Conservation (phyloP, 192 early-diverging fungal genomes). For the Entomortierella beljakovae region DNA sequence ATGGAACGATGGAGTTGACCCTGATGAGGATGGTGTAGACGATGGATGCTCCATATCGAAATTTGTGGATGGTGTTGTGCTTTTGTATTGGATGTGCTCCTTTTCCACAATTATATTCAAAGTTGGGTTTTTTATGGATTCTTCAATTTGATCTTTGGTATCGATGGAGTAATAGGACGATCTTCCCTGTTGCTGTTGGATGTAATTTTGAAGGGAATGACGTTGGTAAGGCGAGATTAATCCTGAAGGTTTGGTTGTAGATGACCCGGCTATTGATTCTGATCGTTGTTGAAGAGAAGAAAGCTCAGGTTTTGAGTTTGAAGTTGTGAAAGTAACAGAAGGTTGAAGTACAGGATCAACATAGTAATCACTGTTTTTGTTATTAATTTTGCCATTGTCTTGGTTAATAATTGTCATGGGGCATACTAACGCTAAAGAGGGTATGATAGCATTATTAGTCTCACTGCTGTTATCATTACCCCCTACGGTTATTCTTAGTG, state of each 20-base stretch:
- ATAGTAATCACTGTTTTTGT: background rate
- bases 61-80: background rate
- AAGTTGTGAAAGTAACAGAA: background rate
- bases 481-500: background rate
- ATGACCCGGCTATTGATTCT: background rate
- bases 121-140: background rate
- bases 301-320: background rate
- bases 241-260: background rate
- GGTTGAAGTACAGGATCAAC: constrained; percentile 19
- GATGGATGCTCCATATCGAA: background rate
- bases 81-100: background rate
- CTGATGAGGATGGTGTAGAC: background rate
- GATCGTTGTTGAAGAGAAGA: background rate
- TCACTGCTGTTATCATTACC: background rate
- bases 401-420: background rate
- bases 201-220: constrained; percentile 15
- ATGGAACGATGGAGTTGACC: constrained; percentile 10
- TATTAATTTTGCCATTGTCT: background rate
- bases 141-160: background rate
- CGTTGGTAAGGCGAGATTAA: constrained; percentile 8
- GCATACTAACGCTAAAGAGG: background rate
- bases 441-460: constrained; percentile 3
- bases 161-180: background rate
- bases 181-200: constrained; percentile 11
- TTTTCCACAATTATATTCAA: too few relatives aligned